Conservation (phyloP, 2,329 filamentous ascomycete species). For the Thelonectria blattea region DNA sequence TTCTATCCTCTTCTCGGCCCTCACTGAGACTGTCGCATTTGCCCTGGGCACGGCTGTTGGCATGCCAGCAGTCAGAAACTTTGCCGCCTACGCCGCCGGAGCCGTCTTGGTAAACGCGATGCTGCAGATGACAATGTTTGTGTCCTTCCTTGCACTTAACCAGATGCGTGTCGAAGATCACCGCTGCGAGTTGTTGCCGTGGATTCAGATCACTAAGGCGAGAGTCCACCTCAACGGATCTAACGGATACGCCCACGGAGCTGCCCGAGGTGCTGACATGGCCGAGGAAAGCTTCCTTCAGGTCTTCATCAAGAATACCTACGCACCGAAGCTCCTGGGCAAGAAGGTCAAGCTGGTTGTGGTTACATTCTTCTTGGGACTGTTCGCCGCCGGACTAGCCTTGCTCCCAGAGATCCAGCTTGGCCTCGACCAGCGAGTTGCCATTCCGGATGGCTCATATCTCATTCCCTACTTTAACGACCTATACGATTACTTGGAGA, state of each 20-base stretch:
- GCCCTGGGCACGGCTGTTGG: constrained; percentile 91
- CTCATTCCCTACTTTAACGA: constrained; percentile 97
- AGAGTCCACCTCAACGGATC: constrained; percentile 65
- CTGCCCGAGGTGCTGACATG: constrained; percentile 68
- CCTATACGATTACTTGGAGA: constrained; percentile 88
- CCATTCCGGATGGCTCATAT: constrained; percentile 92
- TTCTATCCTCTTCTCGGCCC: constrained; percentile 93
- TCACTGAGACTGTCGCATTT: constrained; percentile 93
- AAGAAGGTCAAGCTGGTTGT: constrained; percentile 81
- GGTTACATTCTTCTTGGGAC: constrained; percentile 80
- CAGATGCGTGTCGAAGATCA: constrained; percentile 88
- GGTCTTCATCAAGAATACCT: constrained; percentile 86
- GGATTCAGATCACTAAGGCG: constrained; percentile 78
- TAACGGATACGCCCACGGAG: constrained; percentile 63
- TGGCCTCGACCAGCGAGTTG: constrained; percentile 92
- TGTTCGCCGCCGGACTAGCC: constrained; percentile 85
- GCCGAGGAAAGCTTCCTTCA: constrained; percentile 86
- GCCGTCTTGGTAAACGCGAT: constrained; percentile 97
- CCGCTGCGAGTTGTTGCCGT: constrained; percentile 91
- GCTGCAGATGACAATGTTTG: constrained; percentile 96
- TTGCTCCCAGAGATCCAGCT: constrained; percentile 84
- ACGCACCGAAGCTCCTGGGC: constrained; percentile 81
- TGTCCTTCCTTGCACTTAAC: constrained; percentile 89
- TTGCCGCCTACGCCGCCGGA: constrained; percentile 93
- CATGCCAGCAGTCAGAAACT: constrained; percentile 98